phyloP scores from a whole-genome alignment of 2,329 filamentous ascomycete species.

The Arthrocladium fulminans region DNA sequence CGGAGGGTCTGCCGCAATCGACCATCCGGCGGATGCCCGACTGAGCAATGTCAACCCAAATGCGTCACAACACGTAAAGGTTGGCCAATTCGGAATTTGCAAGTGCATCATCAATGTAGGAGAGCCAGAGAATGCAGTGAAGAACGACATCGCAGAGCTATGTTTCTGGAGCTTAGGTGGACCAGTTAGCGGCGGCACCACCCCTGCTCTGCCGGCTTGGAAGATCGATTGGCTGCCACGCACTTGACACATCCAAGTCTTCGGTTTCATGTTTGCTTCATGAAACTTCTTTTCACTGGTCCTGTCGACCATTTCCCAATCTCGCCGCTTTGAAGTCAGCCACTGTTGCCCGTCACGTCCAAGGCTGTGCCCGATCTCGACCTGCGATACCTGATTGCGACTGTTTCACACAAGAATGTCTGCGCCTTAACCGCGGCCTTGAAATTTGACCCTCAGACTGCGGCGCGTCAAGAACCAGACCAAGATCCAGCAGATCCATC shows the following conservation, averaged over 20 bases:
- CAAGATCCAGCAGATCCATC: no score
- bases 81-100: background rate
- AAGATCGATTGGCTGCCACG: constrained; percentile 3
- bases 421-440: background rate
- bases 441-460: background rate
- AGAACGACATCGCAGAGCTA: constrained; percentile 4
- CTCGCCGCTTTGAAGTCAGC: constrained; percentile 3
- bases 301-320: background rate
- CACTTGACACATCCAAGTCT: background rate
- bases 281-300: constrained; percentile 8
- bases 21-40: background rate
- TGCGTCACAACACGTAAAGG: constrained; percentile 5
- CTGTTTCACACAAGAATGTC: background rate
- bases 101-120: background rate
- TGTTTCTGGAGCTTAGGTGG: constrained; percentile 2
- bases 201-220: constrained; percentile 4
- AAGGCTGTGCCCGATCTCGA: background rate
- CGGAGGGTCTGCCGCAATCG: background rate
- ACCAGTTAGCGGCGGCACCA: background rate
- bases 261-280: constrained; percentile 7
- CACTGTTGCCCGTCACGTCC: constrained; percentile 2
- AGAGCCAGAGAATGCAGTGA: constrained; percentile 9
- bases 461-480: background rate
- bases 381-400: background rate
- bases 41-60: background rate